Percentiles rank a stretch among this genome's conserved stretches.
phyloP scores from a whole-genome alignment of 352 stramenopile species.

The Pythium sp. region DNA sequence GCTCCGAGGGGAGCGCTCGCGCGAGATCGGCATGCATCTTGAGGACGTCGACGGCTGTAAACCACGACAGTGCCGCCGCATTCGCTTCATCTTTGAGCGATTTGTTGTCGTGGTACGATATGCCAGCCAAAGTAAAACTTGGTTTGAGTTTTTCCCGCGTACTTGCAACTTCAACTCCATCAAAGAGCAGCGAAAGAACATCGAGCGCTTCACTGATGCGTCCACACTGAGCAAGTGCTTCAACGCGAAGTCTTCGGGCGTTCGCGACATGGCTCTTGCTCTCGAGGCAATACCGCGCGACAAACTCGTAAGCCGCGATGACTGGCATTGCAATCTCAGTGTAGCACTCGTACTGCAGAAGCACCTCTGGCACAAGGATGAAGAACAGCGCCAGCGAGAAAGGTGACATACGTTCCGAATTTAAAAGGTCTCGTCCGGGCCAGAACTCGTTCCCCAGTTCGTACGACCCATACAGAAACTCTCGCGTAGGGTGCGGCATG shows the following conservation, averaged over 20 bases:
- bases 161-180: slow-evolving; percentile 12
- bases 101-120: slow-evolving; percentile 39
- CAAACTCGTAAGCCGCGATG: slow-evolving; percentile 51
- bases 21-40: slow-evolving; percentile 16
- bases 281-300: slow-evolving; percentile 40
- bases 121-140: slow-evolving; percentile 13
- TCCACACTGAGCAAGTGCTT: slow-evolving; percentile 49
- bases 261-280: slow-evolving; percentile 52
- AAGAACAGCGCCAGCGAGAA: slow-evolving; percentile 40
- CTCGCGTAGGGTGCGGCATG: slow-evolving; percentile 52
- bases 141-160: neutral
- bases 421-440: slow-evolving; percentile 47
- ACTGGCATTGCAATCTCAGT: slow-evolving; percentile 50
- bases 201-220: slow-evolving; percentile 51
- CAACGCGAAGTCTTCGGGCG: slow-evolving; percentile 41
- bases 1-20: neutral
- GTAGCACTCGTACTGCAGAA: slow-evolving; percentile 56
- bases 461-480: slow-evolving; percentile 63
- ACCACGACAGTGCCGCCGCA: slow-evolving; percentile 32
- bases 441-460: slow-evolving; percentile 49
- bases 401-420: slow-evolving; percentile 35
- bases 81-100: slow-evolving; percentile 34
- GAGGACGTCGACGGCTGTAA: slow-evolving; percentile 25
- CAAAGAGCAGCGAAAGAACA: slow-evolving; percentile 30
- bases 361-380: slow-evolving; percentile 38